Evolutionary conservation across 2,329 filamentous ascomycete genomes (phyloP), one percentile per base, ranked within the genome.

Genomic region (Sclerotinia nivalis): DNA sequence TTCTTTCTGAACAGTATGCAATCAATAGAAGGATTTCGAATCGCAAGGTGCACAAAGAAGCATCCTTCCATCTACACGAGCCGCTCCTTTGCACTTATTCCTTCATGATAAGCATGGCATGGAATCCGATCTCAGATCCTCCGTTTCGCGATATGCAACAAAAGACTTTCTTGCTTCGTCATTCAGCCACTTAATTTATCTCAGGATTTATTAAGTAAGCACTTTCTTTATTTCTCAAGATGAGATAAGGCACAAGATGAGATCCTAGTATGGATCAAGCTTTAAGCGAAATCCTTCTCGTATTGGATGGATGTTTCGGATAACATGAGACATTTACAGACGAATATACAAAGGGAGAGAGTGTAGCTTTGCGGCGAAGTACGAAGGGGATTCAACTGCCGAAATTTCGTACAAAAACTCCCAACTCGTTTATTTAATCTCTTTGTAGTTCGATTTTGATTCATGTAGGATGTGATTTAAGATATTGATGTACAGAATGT

Each of bases 61-160:
- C 61, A 52, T 52, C 47, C 47, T 65, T 22, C 47, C 47, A 64
- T 28, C 22, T 28, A 52, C 34, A 52, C n/a, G 13, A 40, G 31
- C 13, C 13, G 31, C 18, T 64, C 61, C 47, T 52, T 15, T 18
- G 15, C 61, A 52, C n/a, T 28, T 18, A 22, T 25, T 40, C 8
- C 34, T 22, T 52, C n/a, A 25, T 40, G 31, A 62, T 50, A 34
- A 62, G 47, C 59, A 34, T 34, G 40, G 47, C 25, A 61, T 47
- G 28, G 52, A 43, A 65, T 65, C 22, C 34, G 61, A 65, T 65
- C 65, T 68, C 43, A 68, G 65, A 68, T 68, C 54, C 65, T 40
- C 31, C 12, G 22, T 68, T 50, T 68, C 56, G 22, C 43, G 65
- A 68, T 25, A 50, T 68, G 65, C 65, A 68, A 68, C 65, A 61